Evolutionary conservation across 768 basidiomycete species (phyloP).

Genomic region (Sistotremastrum suecicum): DNA sequence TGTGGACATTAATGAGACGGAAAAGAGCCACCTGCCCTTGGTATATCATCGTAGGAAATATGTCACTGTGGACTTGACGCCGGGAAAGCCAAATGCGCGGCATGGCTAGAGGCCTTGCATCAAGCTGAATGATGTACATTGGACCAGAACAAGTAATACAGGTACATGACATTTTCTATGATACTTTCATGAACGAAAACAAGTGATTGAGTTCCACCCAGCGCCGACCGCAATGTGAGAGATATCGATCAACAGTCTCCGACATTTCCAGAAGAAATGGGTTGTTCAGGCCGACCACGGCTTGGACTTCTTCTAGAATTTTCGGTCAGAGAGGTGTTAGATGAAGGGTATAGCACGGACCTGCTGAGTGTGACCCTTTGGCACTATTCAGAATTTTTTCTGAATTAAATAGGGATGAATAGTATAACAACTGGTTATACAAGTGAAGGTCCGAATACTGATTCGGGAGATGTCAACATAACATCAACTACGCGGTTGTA

Average conservation of each 20-base stretch:
- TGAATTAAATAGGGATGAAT: constrained; percentile 59
- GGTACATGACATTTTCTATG: constrained; percentile 3
- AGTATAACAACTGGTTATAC: constrained; percentile 86
- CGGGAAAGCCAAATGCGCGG: too few species aligned
- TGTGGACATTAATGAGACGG: constrained; percentile 25
- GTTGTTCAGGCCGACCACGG: constrained; percentile 35
- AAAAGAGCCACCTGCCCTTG: constrained; percentile 26
- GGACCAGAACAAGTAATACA: too few species aligned
- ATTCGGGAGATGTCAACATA: constrained; percentile 2
- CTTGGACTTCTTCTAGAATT: constrained; percentile 37
- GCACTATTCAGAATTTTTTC: constrained; percentile 44
- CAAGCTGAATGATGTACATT: too few species aligned
- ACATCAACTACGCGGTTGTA: background rate
- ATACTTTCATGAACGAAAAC: constrained; percentile 73
- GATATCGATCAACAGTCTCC: constrained; percentile 55
- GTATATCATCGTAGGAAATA: constrained; percentile 52
- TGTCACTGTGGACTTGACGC: constrained; percentile 25
- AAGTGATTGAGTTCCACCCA: constrained; percentile 75
- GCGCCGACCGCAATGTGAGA: constrained; percentile 76
- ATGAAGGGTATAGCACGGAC: constrained; percentile 3
- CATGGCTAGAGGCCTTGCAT: too few species aligned
- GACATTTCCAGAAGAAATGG: constrained; percentile 37
- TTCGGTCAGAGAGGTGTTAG: background rate
- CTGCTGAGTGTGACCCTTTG: constrained; percentile 19
- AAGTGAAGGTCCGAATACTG: constrained; percentile 77